Evolutionary conservation across 2,329 filamentous ascomycete genomes (phyloP), one percentile per base, ranked within the genome.

Genomic region (Claviceps cyperi): DNA sequence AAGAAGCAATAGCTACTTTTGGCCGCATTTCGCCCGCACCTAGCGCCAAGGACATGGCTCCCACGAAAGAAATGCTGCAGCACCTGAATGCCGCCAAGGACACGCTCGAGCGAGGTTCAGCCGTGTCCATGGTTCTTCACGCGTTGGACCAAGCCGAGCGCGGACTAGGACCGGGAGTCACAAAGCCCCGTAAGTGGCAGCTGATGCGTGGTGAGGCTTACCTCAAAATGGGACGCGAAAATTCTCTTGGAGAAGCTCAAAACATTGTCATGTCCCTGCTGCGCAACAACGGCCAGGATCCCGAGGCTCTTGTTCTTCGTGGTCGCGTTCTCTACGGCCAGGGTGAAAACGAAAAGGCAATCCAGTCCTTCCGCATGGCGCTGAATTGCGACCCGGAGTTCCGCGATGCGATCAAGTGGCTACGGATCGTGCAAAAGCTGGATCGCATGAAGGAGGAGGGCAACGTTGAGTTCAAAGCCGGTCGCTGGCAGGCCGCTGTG

Each of bases 401-500:
- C 71, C 83, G 81, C 59, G 83, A 87, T 55, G 91, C 90, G 7
- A 79, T 95, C 59, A 94, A 89, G 70, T 91, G 87, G 71, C 74
- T 97, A 53, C 80, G 87, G 54, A 85, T 86, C 63, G 88, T 96
- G 43, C 89, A 94, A 70, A 94, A 90, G 69, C 77, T 98, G 21
- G 86, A 94, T 60, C 80, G 86, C 54, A 91, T 88, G 75, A 97
- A 97, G 74, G 85, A 92, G 57, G 88, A 95, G 60, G 92, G 92
- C 52, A 97, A 98, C 66, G 67, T 72, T 5, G 83, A 89, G 21
- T 98, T 94, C 78, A 97, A 96, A 73, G 77, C 81, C 49, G 84
- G 84, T 53, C 78, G 82, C 52, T 92, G 83, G 69, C 80, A 86
- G 61, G 73, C 81, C 48, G 92, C 92, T 28, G 82, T 95, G 51